phyloP scores from a whole-genome alignment of 306 rosid genomes.

The Fragaria iinumae region DNA sequence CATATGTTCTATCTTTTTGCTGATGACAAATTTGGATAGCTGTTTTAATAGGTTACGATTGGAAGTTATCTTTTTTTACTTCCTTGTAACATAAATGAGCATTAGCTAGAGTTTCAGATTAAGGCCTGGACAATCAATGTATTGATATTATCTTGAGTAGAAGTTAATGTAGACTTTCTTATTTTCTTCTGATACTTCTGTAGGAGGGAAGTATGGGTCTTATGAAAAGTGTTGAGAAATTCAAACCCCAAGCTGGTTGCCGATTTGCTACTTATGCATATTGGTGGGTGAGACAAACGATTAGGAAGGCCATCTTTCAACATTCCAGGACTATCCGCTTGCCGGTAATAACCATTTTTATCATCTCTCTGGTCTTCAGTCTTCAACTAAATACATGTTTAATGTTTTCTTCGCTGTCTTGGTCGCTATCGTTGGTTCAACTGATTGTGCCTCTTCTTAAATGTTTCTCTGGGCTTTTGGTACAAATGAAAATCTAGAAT shows the following conservation, averaged over 20 bases:
- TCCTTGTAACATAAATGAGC: neutral
- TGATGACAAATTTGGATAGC: slow-evolving; percentile 15
- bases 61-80: neutral
- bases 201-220: slow-evolving; percentile 95
- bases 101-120: neutral
- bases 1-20: slow-evolving; percentile 12
- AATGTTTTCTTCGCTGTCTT: neutral
- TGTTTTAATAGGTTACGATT: slow-evolving; percentile 16
- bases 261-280: slow-evolving; percentile 84
- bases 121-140: neutral
- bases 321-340: slow-evolving; percentile 84
- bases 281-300: slow-evolving; percentile 81
- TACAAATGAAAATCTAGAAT: slow-evolving; percentile 7
- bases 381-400: neutral
- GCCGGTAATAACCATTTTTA: slow-evolving; percentile 45
- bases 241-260: slow-evolving; percentile 83
- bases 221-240: slow-evolving; percentile 75
- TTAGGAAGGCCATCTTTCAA: slow-evolving; percentile 69
- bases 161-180: slow-evolving; percentile 15
- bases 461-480: slow-evolving; percentile 13
- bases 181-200: slow-evolving; percentile 28
- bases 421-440: neutral
- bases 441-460: neutral
- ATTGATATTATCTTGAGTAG: neutral
- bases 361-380: neutral